Conservation (phyloP, 352 stramenopile species). For the Phytophthora lateralis region DNA sequence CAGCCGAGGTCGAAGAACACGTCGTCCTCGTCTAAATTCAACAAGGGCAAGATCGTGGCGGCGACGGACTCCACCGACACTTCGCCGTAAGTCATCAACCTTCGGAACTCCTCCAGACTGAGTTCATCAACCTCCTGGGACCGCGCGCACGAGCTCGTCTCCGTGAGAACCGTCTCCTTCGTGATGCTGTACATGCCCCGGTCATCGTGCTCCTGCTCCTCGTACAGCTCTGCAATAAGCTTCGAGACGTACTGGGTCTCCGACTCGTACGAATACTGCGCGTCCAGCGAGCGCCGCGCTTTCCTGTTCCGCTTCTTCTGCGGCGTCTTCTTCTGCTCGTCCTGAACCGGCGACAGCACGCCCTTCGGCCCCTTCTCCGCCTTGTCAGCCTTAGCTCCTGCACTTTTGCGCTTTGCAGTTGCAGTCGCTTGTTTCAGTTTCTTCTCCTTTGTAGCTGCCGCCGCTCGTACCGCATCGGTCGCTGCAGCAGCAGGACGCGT, state of each 20-base stretch:
- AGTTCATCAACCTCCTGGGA: conserved; percentile 78
- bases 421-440: conserved; percentile 3
- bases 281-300: conserved; percentile 50
- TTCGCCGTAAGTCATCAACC: conserved; percentile 84
- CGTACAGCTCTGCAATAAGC: conserved; percentile 64
- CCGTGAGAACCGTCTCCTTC: conserved; percentile 60
- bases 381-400: conserved; percentile 2
- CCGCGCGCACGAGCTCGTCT: conserved; percentile 61
- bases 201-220: conserved; percentile 81
- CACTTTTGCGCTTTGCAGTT: conserved; percentile 12
- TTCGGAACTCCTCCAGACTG: conserved; percentile 65
- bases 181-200: conserved; percentile 80
- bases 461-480: conserved; percentile 20
- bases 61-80: conserved; percentile 74
- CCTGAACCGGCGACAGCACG: conserved; percentile 57
- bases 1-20: conserved; percentile 88
- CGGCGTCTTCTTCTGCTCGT: conserved; percentile 56
- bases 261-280: conserved; percentile 39
- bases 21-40: conserved; percentile 66
- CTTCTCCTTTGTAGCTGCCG: conserved; percentile 21
- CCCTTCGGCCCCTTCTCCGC: conserved; percentile 11
- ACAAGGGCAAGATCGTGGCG: conserved; percentile 64
- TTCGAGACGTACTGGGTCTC: conserved; percentile 45
- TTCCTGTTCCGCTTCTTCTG: conserved; percentile 48
- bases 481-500: conserved; percentile 19